Conservation (phyloP, 1,284 basidiomycete species). For the Rhizopogon hawkerae region DNA sequence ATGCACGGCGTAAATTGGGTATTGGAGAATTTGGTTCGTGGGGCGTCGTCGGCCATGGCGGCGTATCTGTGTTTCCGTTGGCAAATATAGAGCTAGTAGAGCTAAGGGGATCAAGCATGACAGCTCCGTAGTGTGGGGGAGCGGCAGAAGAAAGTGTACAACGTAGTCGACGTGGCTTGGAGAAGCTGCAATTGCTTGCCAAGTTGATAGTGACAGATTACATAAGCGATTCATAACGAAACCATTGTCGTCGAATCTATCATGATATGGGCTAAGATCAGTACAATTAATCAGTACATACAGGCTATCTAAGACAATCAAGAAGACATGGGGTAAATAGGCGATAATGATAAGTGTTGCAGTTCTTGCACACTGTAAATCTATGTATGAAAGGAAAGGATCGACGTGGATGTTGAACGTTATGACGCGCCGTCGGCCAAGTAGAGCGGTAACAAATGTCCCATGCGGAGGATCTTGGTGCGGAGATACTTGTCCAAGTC, state of each 20-base stretch:
- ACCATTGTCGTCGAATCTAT: too few species aligned
- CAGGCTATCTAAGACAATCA: conserved; percentile 2
- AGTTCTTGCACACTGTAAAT: not conserved
- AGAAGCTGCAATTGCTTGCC: too few species aligned
- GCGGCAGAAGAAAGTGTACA: not conserved
- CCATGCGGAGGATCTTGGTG: conserved; percentile 96
- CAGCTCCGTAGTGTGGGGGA: not conserved
- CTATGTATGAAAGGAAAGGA: too few species aligned
- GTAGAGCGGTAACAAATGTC: conserved; percentile 77
- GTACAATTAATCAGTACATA: conserved; percentile 2
- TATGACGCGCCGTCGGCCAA: conserved; percentile 24
- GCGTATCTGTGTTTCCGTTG: conserved; percentile 31
- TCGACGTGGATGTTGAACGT: not conserved
- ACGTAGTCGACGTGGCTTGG: not conserved
- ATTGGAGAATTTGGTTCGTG: conserved; percentile 42
- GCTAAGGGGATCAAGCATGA: conserved; percentile 49
- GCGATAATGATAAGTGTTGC: not conserved
- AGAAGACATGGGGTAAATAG: conserved; percentile 4
- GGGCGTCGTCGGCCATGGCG: conserved; percentile 56
- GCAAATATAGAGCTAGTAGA: conserved; percentile 40
- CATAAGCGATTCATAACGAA: not conserved
- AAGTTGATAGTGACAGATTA: not conserved
- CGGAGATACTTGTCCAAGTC: conserved; percentile 94
- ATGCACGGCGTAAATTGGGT: conserved; percentile 41
- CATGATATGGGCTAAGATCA: not conserved